A percentile compares a stretch with the other conserved stretches of the same genome.
Evolutionary conservation across 441 rosid species (phyloP).

Genomic region (Aleurites moluccanus): DNA sequence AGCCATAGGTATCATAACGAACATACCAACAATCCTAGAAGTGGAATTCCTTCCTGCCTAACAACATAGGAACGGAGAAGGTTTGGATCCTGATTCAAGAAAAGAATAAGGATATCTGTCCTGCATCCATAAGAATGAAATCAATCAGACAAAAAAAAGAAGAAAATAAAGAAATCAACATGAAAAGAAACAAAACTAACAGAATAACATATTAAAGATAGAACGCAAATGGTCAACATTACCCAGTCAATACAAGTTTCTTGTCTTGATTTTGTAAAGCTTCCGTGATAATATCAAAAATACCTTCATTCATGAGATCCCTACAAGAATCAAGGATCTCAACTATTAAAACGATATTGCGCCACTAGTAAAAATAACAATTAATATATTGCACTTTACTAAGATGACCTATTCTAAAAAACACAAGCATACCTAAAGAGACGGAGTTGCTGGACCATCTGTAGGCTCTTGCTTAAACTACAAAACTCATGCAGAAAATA

Average conservation of each 20-base stretch:
- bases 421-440: constrained; percentile 69
- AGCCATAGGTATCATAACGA: constrained; percentile 10
- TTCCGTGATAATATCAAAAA: constrained; percentile 79
- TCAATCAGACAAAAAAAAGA: background rate
- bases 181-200: background rate
- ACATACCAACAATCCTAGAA: constrained; percentile 86
- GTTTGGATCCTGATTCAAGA: constrained; percentile 94
- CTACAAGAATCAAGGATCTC: constrained; percentile 38
- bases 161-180: constrained; percentile 18
- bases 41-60: constrained; percentile 75
- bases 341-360: constrained; percentile 1
- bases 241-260: constrained; percentile 94
- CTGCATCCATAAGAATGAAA: constrained; percentile 75
- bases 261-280: constrained; percentile 86
- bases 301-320: constrained; percentile 90
- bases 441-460: constrained; percentile 93
- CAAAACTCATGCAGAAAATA: constrained; percentile 96
- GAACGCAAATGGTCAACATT: constrained; percentile 34
- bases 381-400: background rate
- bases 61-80: constrained; percentile 91
- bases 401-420: background rate
- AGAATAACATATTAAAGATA: background rate
- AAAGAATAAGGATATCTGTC: constrained; percentile 99
- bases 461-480: constrained; percentile 94
- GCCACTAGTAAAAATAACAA: background rate